Conservation (phyloP, 139 green algal species). For the Volvox africanus region DNA sequence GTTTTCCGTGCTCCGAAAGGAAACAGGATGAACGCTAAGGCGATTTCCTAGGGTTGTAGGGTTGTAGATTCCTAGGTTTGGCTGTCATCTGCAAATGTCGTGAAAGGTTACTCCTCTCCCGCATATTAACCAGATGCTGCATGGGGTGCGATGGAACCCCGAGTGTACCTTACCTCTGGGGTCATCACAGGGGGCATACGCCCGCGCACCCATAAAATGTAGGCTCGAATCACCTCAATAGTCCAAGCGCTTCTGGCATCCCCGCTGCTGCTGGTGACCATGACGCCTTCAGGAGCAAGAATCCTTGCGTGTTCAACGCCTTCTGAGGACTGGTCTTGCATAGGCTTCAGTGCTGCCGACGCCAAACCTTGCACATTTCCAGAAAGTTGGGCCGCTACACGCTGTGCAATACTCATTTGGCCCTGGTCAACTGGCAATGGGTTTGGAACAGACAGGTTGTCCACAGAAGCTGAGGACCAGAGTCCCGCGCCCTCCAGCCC, state of each 20-base stretch:
- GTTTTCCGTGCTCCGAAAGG: no score
- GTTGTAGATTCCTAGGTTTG: no score
- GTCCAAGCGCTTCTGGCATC: constrained; percentile 64
- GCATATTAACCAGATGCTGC: no score
- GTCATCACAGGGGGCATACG: constrained; percentile 65
- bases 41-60: no score
- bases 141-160: no score
- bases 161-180: constrained; percentile 19
- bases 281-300: not conserved
- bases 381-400: not conserved
- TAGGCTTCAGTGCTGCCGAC: not conserved
- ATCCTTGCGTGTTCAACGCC: not conserved
- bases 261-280: not conserved
- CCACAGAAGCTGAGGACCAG: not conserved
- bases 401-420: constrained; percentile 23
- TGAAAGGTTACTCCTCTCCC: no score
- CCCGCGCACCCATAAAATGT: constrained; percentile 81
- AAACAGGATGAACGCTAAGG: no score
- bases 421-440: not conserved
- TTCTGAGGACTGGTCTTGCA: not conserved
- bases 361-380: not conserved
- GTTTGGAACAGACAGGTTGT: not conserved
- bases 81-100: no score
- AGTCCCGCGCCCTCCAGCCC: not conserved
- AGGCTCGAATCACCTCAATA: constrained; percentile 75